These are phyloP conservation scores for Protomyces arabidopsidicola DNA, from an alignment of 1,139 yeast genomes.

Conservation along the genomic window DNA sequence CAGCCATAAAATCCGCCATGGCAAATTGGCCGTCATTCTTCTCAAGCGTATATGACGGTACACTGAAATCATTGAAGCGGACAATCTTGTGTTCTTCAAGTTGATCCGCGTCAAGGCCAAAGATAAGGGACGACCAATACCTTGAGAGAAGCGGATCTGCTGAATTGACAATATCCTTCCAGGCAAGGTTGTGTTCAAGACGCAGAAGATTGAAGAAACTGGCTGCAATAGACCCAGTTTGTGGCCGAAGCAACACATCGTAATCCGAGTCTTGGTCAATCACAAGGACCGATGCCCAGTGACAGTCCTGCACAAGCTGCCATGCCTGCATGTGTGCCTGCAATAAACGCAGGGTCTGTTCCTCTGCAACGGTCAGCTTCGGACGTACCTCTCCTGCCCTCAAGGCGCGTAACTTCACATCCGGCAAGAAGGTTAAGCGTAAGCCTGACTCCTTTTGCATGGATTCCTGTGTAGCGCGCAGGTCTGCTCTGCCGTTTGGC, in stretches of 20 bases:
- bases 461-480: neutral
- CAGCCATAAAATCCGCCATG: neutral
- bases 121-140: neutral
- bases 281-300: neutral
- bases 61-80: neutral
- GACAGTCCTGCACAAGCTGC: neutral
- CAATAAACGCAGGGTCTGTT: neutral
- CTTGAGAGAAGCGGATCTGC: neutral
- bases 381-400: neutral
- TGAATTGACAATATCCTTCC: neutral
- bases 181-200: neutral
- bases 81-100: neutral
- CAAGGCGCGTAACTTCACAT: neutral
- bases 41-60: neutral
- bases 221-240: neutral
- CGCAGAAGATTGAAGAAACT: neutral
- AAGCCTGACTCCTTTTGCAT: neutral
- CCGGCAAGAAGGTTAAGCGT: neutral
- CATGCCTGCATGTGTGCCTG: neutral
- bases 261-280: neutral
- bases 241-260: neutral
- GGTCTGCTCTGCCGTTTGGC: neutral
- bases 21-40: neutral
- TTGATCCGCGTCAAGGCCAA: neutral
- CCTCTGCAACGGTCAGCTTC: neutral